Percentiles rank a stretch among this genome's conserved stretches.
Evolutionary conservation across 2,329 filamentous ascomycete species (phyloP).

Genomic region (Botrytis galanthina): DNA sequence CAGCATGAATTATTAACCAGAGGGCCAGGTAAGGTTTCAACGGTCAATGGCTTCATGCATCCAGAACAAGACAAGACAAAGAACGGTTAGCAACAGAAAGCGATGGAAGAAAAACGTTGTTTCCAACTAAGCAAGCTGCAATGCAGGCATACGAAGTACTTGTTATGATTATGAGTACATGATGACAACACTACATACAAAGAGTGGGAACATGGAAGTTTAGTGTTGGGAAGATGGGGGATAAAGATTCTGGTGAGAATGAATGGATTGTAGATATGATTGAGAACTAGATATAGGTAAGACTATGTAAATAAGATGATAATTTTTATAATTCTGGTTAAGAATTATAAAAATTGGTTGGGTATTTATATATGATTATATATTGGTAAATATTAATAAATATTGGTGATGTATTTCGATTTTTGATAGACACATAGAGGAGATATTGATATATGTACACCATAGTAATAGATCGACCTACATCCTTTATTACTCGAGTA

Average conservation of each 20-base stretch:
- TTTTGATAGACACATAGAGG: background rate
- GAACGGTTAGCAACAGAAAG: background rate
- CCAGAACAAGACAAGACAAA: background rate
- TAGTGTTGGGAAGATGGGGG: background rate
- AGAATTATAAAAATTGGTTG: background rate
- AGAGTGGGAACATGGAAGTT: background rate
- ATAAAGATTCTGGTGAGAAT: rapidly evolving
- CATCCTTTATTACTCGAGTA: background rate
- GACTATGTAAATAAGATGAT: background rate
- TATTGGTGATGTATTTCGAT: background rate
- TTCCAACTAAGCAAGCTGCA: background rate
- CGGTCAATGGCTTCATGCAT: background rate
- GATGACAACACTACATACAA: background rate
- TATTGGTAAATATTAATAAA: no score
- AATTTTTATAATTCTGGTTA: no score
- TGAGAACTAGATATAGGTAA: background rate
- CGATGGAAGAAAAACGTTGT: background rate
- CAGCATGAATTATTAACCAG: background rate
- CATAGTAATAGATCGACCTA: background rate
- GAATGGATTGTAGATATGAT: background rate
- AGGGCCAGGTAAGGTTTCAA: background rate
- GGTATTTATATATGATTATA: background rate
- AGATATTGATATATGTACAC: background rate
- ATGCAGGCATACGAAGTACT: background rate
- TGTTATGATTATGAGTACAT: background rate